A percentile compares a stretch with the other conserved stretches of the same genome.
phyloP scores from a whole-genome alignment of 2,329 filamentous ascomycete genomes.

The Aspergillus arachidicola region DNA sequence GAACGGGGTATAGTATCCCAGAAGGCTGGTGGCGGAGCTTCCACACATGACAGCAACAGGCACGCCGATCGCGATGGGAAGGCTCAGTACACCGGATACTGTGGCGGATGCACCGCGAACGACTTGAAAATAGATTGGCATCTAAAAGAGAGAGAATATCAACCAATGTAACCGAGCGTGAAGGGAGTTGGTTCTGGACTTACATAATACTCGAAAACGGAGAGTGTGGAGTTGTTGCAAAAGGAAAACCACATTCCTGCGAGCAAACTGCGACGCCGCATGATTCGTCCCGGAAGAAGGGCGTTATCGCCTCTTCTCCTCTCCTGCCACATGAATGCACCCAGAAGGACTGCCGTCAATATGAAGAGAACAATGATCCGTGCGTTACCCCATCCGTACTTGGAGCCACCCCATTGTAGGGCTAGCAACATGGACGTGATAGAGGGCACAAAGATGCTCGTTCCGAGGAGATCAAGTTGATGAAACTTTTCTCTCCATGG shows the following conservation, averaged over 20 bases:
- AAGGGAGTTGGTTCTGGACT: background rate
- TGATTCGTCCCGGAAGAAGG: slow-evolving; percentile 6
- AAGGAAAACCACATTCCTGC: slow-evolving; percentile 7
- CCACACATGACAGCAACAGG: slow-evolving; percentile 24
- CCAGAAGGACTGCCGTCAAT: slow-evolving; percentile 38
- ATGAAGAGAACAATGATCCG: slow-evolving; percentile 48
- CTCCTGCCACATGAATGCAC: slow-evolving; percentile 22
- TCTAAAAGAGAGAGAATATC: slow-evolving; percentile 8
- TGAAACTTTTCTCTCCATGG: slow-evolving; percentile 29
- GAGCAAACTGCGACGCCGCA: slow-evolving; percentile 5
- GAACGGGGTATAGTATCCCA: slow-evolving; percentile 36
- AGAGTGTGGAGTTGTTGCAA: slow-evolving; percentile 5
- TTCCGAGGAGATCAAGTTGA: slow-evolving; percentile 38
- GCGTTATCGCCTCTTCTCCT: slow-evolving; percentile 3
- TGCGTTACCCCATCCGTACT: slow-evolving; percentile 42
- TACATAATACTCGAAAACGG: slow-evolving; percentile 10
- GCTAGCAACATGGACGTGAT: slow-evolving; percentile 14
- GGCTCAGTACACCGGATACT: slow-evolving; percentile 28
- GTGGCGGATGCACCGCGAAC: slow-evolving; percentile 28
- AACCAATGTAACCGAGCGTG: slow-evolving; percentile 20
- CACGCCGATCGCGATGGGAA: slow-evolving; percentile 28
- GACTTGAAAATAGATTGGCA: slow-evolving; percentile 31
- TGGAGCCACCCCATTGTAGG: slow-evolving; percentile 38
- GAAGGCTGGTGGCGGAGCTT: slow-evolving; percentile 13
- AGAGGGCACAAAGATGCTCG: slow-evolving; percentile 26